These are phyloP conservation scores for Rhamnella rubrinervis DNA, from an alignment of 331 rosid species.

Conservation along the genomic window DNA sequence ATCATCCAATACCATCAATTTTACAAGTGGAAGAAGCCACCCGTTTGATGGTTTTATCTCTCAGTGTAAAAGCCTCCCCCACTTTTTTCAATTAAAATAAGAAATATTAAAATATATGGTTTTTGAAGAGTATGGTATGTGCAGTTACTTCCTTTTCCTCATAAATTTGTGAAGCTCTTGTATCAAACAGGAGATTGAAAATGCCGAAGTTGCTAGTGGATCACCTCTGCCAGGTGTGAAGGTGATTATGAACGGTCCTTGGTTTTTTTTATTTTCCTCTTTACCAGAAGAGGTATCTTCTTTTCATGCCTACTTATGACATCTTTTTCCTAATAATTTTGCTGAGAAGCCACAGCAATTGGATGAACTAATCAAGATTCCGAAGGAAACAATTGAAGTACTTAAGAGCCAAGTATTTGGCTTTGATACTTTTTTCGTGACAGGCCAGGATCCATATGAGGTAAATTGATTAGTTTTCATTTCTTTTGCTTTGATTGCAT, in stretches of 20 bases:
- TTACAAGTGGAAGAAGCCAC: not conserved
- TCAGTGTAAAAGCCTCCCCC: not conserved
- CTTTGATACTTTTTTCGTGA: constrained; percentile 93
- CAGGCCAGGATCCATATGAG: constrained; percentile 96
- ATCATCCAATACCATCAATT: constrained; percentile 1
- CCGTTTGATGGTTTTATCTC: not conserved
- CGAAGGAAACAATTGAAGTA: constrained; percentile 80
- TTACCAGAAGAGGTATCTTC: constrained; percentile 23
- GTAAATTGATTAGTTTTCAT: constrained; percentile 37
- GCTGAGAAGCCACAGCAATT: constrained; percentile 70
- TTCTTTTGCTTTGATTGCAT: not conserved
- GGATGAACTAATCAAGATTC: constrained; percentile 70
- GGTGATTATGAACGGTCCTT: constrained; percentile 58
- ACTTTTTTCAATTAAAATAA: not conserved
- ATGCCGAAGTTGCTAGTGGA: constrained; percentile 76
- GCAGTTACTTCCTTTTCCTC: constrained; percentile 19
- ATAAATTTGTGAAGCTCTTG: constrained; percentile 34
- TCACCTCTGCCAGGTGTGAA: constrained; percentile 99
- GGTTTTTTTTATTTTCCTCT: constrained; percentile 13
- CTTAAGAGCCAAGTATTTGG: constrained; percentile 90
- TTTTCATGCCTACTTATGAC: constrained; percentile 23
- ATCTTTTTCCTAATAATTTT: constrained; percentile 25
- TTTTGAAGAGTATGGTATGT: constrained; percentile 20
- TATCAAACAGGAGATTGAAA: constrained; percentile 59
- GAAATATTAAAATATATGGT: constrained; percentile 6